Evolutionary conservation across 441 rosid species (phyloP).

Genomic region (Mallotus repandus): DNA sequence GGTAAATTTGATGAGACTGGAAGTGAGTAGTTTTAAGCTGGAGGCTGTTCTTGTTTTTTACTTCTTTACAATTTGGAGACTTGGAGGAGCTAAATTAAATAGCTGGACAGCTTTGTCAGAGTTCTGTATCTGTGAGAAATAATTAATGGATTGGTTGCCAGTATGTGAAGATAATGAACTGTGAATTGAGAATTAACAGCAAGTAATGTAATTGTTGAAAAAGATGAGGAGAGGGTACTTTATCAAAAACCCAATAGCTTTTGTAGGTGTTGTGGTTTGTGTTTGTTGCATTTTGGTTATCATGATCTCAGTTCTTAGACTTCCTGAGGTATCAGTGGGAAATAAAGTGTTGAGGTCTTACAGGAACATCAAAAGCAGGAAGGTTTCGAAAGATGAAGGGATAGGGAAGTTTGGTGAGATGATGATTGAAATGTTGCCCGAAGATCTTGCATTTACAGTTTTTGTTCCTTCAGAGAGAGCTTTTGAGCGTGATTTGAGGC

Average conservation of each 20-base stretch:
- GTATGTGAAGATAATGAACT: too few species aligned
- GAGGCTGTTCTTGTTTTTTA: background rate
- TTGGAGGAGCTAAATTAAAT: background rate
- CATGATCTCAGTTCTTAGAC: conserved; percentile 38
- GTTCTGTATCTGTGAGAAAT: background rate
- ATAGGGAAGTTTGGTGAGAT: conserved; percentile 57
- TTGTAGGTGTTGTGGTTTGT: conserved; percentile 38
- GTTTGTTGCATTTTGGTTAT: conserved; percentile 44
- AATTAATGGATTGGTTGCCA: background rate
- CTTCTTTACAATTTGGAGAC: too few species aligned
- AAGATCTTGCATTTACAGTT: conserved; percentile 63
- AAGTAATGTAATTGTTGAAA: background rate
- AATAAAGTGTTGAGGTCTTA: conserved; percentile 18
- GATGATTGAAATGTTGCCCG: conserved; percentile 68
- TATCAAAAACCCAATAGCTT: conserved; percentile 38
- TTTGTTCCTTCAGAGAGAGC: conserved; percentile 59
- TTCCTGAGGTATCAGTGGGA: conserved; percentile 46
- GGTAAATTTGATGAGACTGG: background rate
- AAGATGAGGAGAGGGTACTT: conserved; percentile 35
- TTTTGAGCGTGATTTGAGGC: conserved; percentile 55
- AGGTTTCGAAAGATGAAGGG: conserved; percentile 14
- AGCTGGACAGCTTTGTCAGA: background rate
- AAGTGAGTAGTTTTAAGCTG: background rate
- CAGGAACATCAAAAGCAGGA: conserved; percentile 1
- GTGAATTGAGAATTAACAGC: background rate